A percentile compares a stretch with the other conserved stretches of the same genome.
These are phyloP conservation scores for Gliomastix tumulicola DNA, from an alignment of 2,329 filamentous ascomycete species.

Conservation along the genomic window DNA sequence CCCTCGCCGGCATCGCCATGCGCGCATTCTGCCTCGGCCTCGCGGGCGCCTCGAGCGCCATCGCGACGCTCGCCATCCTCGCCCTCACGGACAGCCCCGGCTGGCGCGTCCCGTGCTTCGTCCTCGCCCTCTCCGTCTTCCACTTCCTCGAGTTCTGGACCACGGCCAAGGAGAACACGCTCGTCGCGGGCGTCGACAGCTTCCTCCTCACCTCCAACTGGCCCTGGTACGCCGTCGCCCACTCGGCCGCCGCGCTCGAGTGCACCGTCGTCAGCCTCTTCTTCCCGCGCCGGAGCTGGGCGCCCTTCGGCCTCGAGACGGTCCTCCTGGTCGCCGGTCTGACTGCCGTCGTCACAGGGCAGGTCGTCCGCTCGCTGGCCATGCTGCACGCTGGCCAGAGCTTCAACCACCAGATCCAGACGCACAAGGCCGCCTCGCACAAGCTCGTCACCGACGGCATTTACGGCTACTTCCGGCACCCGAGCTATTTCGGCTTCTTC, in stretches of 20 bases:
- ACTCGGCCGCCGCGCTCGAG: conserved; percentile 68
- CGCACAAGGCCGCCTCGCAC: conserved; percentile 60
- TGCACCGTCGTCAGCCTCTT: conserved; percentile 54
- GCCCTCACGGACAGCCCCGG: conserved; percentile 34
- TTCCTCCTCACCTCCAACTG: conserved; percentile 87
- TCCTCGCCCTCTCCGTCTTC: conserved; percentile 65
- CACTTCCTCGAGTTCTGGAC: conserved; percentile 97
- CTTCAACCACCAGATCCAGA: conserved; percentile 86
- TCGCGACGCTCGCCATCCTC: conserved; percentile 21
- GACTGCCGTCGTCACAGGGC: conserved; percentile 59
- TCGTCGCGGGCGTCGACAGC: conserved; percentile 61
- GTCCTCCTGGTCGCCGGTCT: conserved; percentile 51
- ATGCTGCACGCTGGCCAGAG: conserved; percentile 86
- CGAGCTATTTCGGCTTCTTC: conserved; percentile 96
- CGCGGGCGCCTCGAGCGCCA: conserved; percentile 27
- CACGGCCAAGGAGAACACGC: conserved; percentile 78
- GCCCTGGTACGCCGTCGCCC: conserved; percentile 74
- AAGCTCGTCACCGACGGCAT: conserved; percentile 76
- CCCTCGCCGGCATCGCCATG: conserved; percentile 52
- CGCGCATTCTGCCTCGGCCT: conserved; percentile 49
- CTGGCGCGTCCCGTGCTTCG: conserved; percentile 62
- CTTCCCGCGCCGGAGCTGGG: conserved; percentile 42
- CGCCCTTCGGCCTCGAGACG: conserved; percentile 28
- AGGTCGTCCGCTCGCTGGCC: conserved; percentile 68
- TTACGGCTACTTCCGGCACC: conserved; percentile 72